These are phyloP conservation scores for Coemansia reversa DNA, from an alignment of 192 early-diverging fungal species.

Conservation along the genomic window DNA sequence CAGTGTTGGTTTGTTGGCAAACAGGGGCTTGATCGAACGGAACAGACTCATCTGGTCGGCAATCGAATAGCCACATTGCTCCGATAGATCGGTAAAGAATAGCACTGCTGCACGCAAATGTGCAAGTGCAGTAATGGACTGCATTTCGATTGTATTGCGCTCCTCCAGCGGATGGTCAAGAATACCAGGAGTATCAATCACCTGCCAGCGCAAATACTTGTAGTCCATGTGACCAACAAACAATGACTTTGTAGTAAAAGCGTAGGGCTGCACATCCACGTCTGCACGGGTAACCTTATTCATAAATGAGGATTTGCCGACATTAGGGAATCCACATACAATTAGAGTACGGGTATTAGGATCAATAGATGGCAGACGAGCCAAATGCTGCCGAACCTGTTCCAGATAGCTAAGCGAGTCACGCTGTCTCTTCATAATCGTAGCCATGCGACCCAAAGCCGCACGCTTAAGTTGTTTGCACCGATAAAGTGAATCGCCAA, in stretches of 20 bases:
- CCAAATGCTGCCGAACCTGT: slow-evolving; percentile 99
- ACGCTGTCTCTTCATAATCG: slow-evolving; percentile 99
- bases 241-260: slow-evolving; percentile 99
- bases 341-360: slow-evolving; percentile 99
- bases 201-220: slow-evolving; percentile 99
- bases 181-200: slow-evolving; percentile 99
- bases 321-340: slow-evolving; percentile 99
- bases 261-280: slow-evolving; percentile 99
- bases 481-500: slow-evolving; percentile 98
- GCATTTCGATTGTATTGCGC: slow-evolving; percentile 99
- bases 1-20: slow-evolving; percentile 96
- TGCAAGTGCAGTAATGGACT: slow-evolving; percentile 98
- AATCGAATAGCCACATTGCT: slow-evolving; percentile 98
- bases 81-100: slow-evolving; percentile 98
- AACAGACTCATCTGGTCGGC: slow-evolving; percentile 86
- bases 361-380: slow-evolving; percentile 97
- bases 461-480: slow-evolving; percentile 99
- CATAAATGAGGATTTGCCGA: slow-evolving; percentile 97
- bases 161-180: slow-evolving; percentile 99
- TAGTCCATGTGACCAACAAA: slow-evolving; percentile 99
- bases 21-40: slow-evolving; percentile 96
- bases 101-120: slow-evolving; percentile 94
- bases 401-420: slow-evolving; percentile 96
- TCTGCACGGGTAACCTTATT: slow-evolving; percentile 99
- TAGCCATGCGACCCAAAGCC: slow-evolving; percentile 99